Conservation (phyloP, 148 eudicot species). For the Hydrangea macrophylla region DNA sequence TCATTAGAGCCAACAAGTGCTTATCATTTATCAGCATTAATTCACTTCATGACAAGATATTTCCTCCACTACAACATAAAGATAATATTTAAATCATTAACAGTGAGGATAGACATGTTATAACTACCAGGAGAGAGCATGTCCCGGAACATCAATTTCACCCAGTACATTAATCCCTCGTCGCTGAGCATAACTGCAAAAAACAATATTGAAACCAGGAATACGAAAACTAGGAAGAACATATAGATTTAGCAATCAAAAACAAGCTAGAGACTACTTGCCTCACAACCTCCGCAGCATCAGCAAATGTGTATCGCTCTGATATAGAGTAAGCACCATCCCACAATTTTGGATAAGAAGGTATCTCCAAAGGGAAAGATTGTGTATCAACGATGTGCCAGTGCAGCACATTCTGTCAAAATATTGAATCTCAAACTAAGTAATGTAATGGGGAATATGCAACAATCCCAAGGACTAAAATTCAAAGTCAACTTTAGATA, state of each 20-base stretch:
- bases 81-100: not conserved
- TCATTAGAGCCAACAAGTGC: not conserved
- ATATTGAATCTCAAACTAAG: not conserved
- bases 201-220: conserved; percentile 5
- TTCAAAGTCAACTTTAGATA: not conserved
- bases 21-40: not conserved
- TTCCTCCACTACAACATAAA: not conserved
- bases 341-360: conserved; percentile 87
- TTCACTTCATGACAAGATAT: not conserved
- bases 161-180: conserved; percentile 87
- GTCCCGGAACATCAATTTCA: conserved; percentile 94
- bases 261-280: conserved; percentile 32
- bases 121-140: conserved; percentile 86
- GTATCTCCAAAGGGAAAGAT: conserved; percentile 89
- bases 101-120: conserved; percentile 1
- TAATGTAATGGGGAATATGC: not conserved
- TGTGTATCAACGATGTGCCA: conserved; percentile 96
- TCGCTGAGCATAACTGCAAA: conserved; percentile 74
- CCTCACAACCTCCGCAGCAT: conserved; percentile 84
- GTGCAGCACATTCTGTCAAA: conserved; percentile 77
- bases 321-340: conserved; percentile 74
- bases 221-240: not conserved
- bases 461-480: not conserved
- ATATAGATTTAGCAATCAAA: not conserved
- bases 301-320: conserved; percentile 78